phyloP scores from a whole-genome alignment of 2,329 filamentous ascomycete species.

The Rachicladosporium sp. region DNA sequence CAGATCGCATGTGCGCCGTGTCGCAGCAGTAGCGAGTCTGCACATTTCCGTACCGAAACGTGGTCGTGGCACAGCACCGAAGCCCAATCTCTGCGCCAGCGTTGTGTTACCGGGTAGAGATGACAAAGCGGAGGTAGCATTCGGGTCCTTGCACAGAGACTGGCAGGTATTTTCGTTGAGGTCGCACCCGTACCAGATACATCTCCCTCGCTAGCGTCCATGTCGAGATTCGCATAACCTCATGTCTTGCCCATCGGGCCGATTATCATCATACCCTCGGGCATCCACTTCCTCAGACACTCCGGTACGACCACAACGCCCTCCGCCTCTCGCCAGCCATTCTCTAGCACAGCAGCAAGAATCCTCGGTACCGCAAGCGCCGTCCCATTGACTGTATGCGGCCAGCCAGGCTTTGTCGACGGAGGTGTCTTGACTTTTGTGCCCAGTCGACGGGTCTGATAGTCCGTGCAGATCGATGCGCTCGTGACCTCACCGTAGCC shows the following conservation, averaged over 20 bases:
- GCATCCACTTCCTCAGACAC: constrained; percentile 72
- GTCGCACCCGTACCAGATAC: too few species aligned
- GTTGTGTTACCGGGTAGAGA: too few species aligned
- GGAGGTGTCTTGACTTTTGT: constrained; percentile 51
- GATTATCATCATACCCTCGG: constrained; percentile 9
- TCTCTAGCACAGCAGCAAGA: constrained; percentile 78
- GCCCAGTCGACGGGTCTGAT: constrained; percentile 71
- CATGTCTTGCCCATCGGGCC: not conserved
- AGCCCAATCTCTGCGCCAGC: too few species aligned
- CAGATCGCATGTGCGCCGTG: too few species aligned
- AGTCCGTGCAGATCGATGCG: constrained; percentile 85
- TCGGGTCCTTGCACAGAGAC: too few species aligned
- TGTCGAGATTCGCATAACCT: not conserved
- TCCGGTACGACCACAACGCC: constrained; percentile 63
- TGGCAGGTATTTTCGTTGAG: too few species aligned
- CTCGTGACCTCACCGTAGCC: constrained; percentile 93
- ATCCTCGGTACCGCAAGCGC: constrained; percentile 84
- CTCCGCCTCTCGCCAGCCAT: constrained; percentile 66
- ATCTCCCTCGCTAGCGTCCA: too few species aligned
- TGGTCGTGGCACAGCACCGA: too few species aligned
- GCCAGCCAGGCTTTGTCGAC: constrained; percentile 51
- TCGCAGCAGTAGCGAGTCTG: too few species aligned
- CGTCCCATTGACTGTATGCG: constrained; percentile 88
- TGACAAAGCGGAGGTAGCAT: too few species aligned
- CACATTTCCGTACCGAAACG: too few species aligned